These are phyloP conservation scores for Yamadazyma dushanensis DNA, from an alignment of 1,139 yeast genomes.

Conservation along the genomic window DNA sequence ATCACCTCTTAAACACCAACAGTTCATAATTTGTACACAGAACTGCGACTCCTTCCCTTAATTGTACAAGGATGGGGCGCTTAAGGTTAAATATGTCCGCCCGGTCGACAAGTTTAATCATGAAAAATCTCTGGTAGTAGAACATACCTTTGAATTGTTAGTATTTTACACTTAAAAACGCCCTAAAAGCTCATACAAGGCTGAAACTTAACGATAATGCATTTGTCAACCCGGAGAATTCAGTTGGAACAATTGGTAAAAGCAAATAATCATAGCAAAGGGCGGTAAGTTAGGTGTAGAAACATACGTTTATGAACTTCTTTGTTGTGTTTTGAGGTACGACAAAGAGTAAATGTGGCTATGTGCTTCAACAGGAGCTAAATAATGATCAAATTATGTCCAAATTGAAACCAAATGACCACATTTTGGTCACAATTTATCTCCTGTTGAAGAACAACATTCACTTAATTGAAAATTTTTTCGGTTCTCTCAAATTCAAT, in stretches of 20 bases:
- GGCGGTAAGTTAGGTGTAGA: not conserved
- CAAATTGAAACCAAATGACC: not conserved
- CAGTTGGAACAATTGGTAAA: slow-evolving; percentile 84
- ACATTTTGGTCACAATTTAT: not conserved
- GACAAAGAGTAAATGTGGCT: no score
- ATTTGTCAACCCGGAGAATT: slow-evolving; percentile 70
- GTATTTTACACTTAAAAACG: slow-evolving; percentile 1
- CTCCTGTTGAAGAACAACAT: not conserved
- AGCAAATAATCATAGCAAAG: slow-evolving; percentile 68
- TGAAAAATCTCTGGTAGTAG: slow-evolving; percentile 16
- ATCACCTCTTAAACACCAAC: slow-evolving; percentile 60
- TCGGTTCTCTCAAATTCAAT: not conserved
- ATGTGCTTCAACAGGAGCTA: not conserved
- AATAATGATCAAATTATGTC: not conserved
- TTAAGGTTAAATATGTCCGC: slow-evolving; percentile 65
- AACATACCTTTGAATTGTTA: slow-evolving; percentile 6
- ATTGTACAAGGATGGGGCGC: slow-evolving; percentile 51
- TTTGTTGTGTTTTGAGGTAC: no score
- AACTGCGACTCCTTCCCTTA: slow-evolving; percentile 55
- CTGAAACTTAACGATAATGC: slow-evolving; percentile 83
- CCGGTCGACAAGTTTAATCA: slow-evolving; percentile 74
- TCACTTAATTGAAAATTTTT: slow-evolving; percentile 1
- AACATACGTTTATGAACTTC: slow-evolving; percentile 10
- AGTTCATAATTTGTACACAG: slow-evolving; percentile 67
- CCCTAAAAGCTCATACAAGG: slow-evolving; percentile 77